A percentile compares a stretch with the other conserved stretches of the same genome.
phyloP scores from a whole-genome alignment of 2,329 filamentous ascomycete species.

The Microsporum audouinii region DNA sequence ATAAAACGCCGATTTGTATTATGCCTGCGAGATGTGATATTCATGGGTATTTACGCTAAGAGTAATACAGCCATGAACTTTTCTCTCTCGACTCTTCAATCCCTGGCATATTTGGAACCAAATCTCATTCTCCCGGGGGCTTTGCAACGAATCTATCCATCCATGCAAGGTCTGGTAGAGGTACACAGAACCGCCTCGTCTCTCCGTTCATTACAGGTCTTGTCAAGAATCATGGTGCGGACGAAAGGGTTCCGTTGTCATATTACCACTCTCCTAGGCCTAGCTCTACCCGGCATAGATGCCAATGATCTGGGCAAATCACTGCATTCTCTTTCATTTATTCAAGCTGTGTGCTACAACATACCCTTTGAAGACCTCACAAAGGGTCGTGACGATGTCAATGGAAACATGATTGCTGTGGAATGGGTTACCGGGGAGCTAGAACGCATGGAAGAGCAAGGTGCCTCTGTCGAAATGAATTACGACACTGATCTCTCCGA shows the following conservation, averaged over 20 bases:
- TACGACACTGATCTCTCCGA: constrained; percentile 73
- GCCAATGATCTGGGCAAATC: constrained; percentile 97
- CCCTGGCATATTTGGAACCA: constrained; percentile 80
- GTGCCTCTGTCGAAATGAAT: constrained; percentile 72
- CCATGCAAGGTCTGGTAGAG: constrained; percentile 90
- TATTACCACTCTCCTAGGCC: constrained; percentile 81
- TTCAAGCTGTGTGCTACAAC: constrained; percentile 90
- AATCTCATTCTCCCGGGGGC: constrained; percentile 85
- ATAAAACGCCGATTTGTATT: constrained; percentile 82
- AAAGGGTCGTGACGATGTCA: constrained; percentile 53
- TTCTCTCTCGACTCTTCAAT: constrained; percentile 80
- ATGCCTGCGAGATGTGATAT: constrained; percentile 80
- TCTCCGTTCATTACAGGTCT: constrained; percentile 78
- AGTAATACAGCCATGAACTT: constrained; percentile 84
- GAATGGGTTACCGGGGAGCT: constrained; percentile 92
- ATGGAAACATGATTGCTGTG: constrained; percentile 67
- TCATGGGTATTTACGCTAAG: constrained; percentile 97
- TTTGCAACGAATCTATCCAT: constrained; percentile 90
- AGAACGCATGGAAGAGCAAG: constrained; percentile 82
- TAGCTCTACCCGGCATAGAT: constrained; percentile 89
- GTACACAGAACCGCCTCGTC: constrained; percentile 94
- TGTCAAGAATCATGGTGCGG: constrained; percentile 80
- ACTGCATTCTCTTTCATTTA: constrained; percentile 83
- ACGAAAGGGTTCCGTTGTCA: constrained; percentile 96
- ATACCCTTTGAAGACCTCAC: constrained; percentile 82